These are phyloP conservation scores for Hippophae rhamnoides DNA, from an alignment of 306 rosid genomes.

Conservation along the genomic window DNA sequence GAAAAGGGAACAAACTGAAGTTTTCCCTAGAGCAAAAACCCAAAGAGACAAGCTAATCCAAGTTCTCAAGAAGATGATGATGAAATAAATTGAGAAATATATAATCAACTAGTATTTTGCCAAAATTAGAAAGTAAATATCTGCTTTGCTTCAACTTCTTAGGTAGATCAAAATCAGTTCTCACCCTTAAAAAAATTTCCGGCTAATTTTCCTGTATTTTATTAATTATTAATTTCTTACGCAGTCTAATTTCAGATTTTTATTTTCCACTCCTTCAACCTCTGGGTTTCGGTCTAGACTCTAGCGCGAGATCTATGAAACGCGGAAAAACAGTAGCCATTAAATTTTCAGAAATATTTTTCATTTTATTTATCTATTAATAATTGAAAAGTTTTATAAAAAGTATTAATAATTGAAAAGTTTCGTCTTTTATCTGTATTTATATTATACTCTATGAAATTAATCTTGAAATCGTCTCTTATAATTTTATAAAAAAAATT, in stretches of 20 bases:
- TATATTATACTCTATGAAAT: too few species aligned
- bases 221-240: neutral
- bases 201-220: too few species aligned
- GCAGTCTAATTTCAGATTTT: neutral
- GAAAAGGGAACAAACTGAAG: neutral
- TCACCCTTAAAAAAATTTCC: too few species aligned
- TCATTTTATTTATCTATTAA: too few species aligned
- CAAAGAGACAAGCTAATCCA: constrained; percentile 8
- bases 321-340: neutral
- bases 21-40: constrained; percentile 18
- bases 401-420: too few species aligned
- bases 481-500: too few species aligned
- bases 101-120: neutral
- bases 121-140: neutral
- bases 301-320: neutral
- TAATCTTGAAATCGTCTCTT: too few species aligned
- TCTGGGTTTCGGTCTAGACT: neutral
- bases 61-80: neutral
- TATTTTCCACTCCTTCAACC: neutral
- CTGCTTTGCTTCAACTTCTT: neutral
- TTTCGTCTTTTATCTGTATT: too few species aligned
- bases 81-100: neutral
- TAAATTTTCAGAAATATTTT: neutral
- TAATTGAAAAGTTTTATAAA: too few species aligned
- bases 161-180: too few species aligned